Conservation (phyloP, 805 yeast species). For the Metschnikowia santaceciliae region DNA sequence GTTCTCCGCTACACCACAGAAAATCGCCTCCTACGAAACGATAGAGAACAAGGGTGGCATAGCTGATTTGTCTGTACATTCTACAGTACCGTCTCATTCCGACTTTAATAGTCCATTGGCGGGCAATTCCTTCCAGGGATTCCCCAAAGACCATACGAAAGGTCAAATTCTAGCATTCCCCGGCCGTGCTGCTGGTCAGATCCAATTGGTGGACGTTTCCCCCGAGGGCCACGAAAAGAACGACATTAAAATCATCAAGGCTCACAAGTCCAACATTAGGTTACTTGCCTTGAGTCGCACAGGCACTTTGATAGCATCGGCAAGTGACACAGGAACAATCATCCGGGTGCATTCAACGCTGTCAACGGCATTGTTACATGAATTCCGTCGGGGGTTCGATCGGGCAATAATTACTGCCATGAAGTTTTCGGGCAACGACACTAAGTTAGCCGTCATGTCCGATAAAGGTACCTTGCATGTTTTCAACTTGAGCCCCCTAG, state of each 20-base stretch:
- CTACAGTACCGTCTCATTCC: constrained; percentile 9
- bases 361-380: constrained; percentile 68
- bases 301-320: constrained; percentile 73
- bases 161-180: constrained; percentile 71
- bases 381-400: constrained; percentile 88
- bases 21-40: constrained; percentile 63
- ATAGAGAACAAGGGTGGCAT: constrained; percentile 58
- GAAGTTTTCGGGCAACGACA: constrained; percentile 75
- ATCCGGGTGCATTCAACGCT: constrained; percentile 68
- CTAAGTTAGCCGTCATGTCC: constrained; percentile 76
- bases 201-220: constrained; percentile 73
- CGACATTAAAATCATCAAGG: constrained; percentile 65
- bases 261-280: constrained; percentile 66
- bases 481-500: constrained; percentile 47
- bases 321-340: constrained; percentile 78
- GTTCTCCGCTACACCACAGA: constrained; percentile 74
- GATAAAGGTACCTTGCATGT: constrained; percentile 90
- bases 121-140: constrained; percentile 7
- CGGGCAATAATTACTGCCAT: constrained; percentile 77
- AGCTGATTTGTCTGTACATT: constrained; percentile 49
- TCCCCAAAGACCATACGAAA: constrained; percentile 18
- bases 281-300: constrained; percentile 59
- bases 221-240: constrained; percentile 61
- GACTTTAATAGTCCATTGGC: constrained; percentile 10
- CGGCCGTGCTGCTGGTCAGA: constrained; percentile 69